Percentiles rank a stretch among this genome's conserved stretches.
phyloP scores from a whole-genome alignment of 2,329 filamentous ascomycete species.

The Conoideocrella luteorostrata region DNA sequence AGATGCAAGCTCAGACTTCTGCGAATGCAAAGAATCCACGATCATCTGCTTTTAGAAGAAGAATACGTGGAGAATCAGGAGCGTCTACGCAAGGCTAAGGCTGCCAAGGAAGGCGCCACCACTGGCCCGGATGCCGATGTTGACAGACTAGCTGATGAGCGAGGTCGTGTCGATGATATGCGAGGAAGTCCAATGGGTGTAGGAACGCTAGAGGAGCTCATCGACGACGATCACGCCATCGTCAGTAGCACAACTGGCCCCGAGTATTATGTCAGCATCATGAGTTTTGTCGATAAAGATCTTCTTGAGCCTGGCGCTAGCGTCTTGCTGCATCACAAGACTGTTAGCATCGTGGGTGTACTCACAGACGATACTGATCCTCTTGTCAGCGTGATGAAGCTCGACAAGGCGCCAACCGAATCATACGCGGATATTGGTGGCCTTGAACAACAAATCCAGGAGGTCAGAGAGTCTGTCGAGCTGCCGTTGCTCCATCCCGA shows the following conservation, averaged over 20 bases:
- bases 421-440: conserved; percentile 98
- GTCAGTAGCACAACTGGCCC: conserved; percentile 95
- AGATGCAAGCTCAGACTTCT: conserved; percentile 96
- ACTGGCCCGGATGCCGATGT: conserved; percentile 64
- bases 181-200: conserved; percentile 97
- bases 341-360: conserved; percentile 94
- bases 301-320: conserved; percentile 93
- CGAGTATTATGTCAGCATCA: conserved; percentile 99
- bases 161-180: conserved; percentile 95
- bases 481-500: conserved; percentile 91
- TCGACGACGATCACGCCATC: conserved; percentile 98
- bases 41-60: conserved; percentile 92
- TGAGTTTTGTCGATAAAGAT: conserved; percentile 99
- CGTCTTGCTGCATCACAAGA: conserved; percentile 94
- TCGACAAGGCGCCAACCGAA: conserved; percentile 97
- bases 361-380: conserved; percentile 95
- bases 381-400: conserved; percentile 96
- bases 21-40: conserved; percentile 97
- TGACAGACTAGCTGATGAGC: conserved; percentile 90
- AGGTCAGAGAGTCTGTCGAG: conserved; percentile 95
- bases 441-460: conserved; percentile 90
- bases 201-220: conserved; percentile 95
- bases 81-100: conserved; percentile 85
- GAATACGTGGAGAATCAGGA: conserved; percentile 99
- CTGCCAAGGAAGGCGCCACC: conserved; percentile 61